These are phyloP conservation scores for Collybiopsis luxurians DNA, from an alignment of 768 basidiomycete genomes.

Conservation along the genomic window DNA sequence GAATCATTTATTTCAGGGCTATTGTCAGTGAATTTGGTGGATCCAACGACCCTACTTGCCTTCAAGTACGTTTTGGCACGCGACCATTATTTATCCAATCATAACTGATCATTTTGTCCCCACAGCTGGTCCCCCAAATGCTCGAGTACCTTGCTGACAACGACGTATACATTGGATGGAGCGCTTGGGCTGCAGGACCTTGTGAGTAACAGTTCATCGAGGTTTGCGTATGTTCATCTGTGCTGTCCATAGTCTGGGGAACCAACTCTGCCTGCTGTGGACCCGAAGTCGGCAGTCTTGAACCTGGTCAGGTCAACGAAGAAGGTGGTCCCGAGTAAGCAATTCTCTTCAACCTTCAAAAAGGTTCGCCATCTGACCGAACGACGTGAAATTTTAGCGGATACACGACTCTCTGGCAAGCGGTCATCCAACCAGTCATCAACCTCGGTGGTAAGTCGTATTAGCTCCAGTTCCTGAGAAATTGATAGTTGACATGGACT, in stretches of 20 bases:
- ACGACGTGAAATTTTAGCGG: not conserved
- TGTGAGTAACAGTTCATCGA: conserved; percentile 21
- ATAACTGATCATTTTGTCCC: not conserved
- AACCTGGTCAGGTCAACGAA: conserved; percentile 37
- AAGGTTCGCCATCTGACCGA: not conserved
- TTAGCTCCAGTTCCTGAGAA: not conserved
- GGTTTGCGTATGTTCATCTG: not conserved
- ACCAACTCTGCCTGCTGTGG: conserved; percentile 41
- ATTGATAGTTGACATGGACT: not conserved
- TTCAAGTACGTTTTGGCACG: conserved; percentile 23
- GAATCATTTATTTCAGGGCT: conserved; percentile 26
- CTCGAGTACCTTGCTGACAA: conserved; percentile 37
- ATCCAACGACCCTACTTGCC: conserved; percentile 40
- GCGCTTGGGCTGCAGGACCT: conserved; percentile 48
- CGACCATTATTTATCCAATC: not conserved
- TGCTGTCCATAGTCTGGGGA: conserved; percentile 36
- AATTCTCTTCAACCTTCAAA: not conserved
- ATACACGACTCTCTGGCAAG: conserved; percentile 5
- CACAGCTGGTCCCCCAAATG: conserved; percentile 34
- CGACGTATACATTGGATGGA: conserved; percentile 46
- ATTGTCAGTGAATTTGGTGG: conserved; percentile 46
- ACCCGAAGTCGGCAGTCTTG: conserved; percentile 39
- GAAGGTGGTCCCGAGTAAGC: conserved; percentile 35
- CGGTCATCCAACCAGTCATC: not conserved
- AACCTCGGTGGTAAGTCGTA: not conserved